Base-by-base conservation (phyloP, 2,329 filamentous ascomycete species). In the Tolypocladium tropicale region DNA sequence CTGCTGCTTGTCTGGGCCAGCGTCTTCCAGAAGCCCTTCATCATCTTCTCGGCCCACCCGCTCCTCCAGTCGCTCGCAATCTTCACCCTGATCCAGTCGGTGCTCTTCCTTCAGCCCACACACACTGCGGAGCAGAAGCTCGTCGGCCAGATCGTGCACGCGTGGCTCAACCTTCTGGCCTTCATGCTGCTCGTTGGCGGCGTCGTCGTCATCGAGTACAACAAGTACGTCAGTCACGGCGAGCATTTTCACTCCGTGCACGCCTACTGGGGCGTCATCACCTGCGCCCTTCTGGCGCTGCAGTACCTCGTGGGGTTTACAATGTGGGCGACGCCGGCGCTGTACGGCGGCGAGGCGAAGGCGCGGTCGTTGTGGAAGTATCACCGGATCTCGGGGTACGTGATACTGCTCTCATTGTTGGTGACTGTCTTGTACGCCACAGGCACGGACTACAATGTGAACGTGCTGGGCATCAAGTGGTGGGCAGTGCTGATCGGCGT, bases 341-440 rank as follows among this genome's bases (percentile, higher is more conserved):
- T 95, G 1, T 95, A 93, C 64, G 92, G 92, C 6, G 84, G 89
- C 56, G 84, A 86, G 60, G 85, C 89, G 30, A 84, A 84, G 3
- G 93, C 91, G 23, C 95, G 92, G 78, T 78, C 78, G 28, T 70
- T 96, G 46, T 97, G 93, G 79, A 96, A 95, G 73, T 96, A 92
- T 65, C 94, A 97, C 70, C 83, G 93, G 33, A 73, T 81, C 55
- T 80, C 78, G 25, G 94, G 93, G 2, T 97, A 99, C 68, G 61
- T 83, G 9, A 74, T 92, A 57, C 73, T 93, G 55, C 66, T 86
- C 53, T 65, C 95, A 63, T 78, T 93, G 59, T 72, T 95, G 59
- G 83, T 82, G 11, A 94, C 92, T 0, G 80, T 95, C 41, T 75
- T 80, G 52, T 85, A 86, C 28, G 89, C 92, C 1, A 90, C 85